Conservation (phyloP, 208 protist species). For the Spongospora subterranea region DNA sequence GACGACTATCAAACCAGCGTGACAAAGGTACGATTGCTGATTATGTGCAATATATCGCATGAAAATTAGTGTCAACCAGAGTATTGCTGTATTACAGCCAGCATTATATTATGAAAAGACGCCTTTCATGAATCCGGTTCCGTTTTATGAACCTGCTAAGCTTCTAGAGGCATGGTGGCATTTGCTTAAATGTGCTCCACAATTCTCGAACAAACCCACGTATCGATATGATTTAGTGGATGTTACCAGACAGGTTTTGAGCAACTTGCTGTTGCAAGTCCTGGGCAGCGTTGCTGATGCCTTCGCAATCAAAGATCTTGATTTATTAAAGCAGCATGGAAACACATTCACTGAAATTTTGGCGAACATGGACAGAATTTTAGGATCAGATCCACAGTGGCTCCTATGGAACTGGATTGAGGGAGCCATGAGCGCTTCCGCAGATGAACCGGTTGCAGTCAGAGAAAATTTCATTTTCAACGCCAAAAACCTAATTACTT, state of each 20-base stretch:
- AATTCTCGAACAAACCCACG: slow-evolving; percentile 44
- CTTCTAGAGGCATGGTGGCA: slow-evolving; percentile 19
- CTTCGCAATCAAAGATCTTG: not conserved
- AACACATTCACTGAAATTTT: not conserved
- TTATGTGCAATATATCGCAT: not conserved
- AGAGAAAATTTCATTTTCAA: slow-evolving; percentile 71
- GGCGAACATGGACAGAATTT: slow-evolving; percentile 68
- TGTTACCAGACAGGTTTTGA: slow-evolving; percentile 67
- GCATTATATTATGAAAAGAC: not conserved
- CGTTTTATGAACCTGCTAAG: slow-evolving; percentile 63
- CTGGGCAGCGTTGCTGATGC: not conserved
- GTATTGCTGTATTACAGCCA: slow-evolving; percentile 14
- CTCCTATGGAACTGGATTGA: slow-evolving; percentile 72
- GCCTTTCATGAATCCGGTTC: slow-evolving; percentile 18
- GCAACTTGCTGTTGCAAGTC: slow-evolving; percentile 50
- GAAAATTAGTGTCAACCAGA: not conserved
- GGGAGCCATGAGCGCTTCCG: slow-evolving; percentile 2
- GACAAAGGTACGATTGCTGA: not conserved
- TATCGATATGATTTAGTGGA: slow-evolving; percentile 74
- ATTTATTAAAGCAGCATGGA: not conserved
- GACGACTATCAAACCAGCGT: not conserved
- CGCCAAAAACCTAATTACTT: slow-evolving; percentile 75
- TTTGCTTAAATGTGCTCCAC: slow-evolving; percentile 22
- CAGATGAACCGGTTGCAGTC: not conserved
- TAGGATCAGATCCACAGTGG: slow-evolving; percentile 69